These are phyloP conservation scores for Platanthera guangdongensis DNA, from an alignment of 106 monocot genomes.

Conservation along the genomic window DNA sequence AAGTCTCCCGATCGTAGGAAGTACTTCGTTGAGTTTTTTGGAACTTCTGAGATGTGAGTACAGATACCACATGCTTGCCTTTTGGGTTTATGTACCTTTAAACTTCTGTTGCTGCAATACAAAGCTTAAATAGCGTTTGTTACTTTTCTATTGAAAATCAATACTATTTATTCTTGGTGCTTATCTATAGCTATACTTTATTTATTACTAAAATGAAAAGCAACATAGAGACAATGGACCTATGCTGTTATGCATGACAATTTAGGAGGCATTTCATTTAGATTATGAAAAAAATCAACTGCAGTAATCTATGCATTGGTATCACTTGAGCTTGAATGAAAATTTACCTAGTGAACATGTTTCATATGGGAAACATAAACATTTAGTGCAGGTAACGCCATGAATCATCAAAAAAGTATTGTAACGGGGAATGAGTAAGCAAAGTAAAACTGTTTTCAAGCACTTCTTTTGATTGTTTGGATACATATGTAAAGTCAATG, in stretches of 20 bases:
- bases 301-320: not conserved
- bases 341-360: not conserved
- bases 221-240: not conserved
- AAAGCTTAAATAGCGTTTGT: not conserved
- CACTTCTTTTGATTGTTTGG: not conserved
- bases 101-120: not conserved
- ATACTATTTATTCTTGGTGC: not conserved
- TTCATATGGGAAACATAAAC: not conserved
- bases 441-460: not conserved
- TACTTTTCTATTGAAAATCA: not conserved
- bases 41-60: constrained; percentile 47
- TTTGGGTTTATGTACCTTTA: not conserved
- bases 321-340: not conserved
- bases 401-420: not conserved
- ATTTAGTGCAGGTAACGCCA: not conserved
- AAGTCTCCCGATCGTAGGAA: constrained; percentile 35
- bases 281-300: not conserved
- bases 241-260: not conserved
- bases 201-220: not conserved
- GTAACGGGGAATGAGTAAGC: not conserved
- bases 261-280: not conserved
- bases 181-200: not conserved
- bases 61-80: not conserved
- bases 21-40: constrained; percentile 44
- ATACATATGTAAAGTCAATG: not conserved